phyloP scores from a whole-genome alignment of 2,329 filamentous ascomycete genomes.

The Penicillium sp. region DNA sequence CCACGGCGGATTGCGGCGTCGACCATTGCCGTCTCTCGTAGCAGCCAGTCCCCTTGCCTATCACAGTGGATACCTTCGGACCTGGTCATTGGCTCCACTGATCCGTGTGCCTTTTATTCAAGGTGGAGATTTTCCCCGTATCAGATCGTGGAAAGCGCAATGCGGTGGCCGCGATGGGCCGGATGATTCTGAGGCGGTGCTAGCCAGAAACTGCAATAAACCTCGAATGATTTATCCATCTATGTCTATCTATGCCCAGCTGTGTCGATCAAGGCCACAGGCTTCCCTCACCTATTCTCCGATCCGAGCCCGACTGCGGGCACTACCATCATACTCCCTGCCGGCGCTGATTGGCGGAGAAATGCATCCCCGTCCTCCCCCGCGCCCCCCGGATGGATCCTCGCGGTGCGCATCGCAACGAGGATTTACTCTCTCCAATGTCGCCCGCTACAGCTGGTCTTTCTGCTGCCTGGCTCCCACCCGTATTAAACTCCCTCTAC shows the following conservation, averaged over 20 bases:
- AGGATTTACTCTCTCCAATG: too few relatives aligned
- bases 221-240: too few relatives aligned
- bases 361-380: conserved; percentile 26
- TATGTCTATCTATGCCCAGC: too few relatives aligned
- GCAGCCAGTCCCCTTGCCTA: neutral
- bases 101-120: conserved; percentile 4
- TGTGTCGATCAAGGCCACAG: too few relatives aligned
- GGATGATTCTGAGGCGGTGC: too few relatives aligned
- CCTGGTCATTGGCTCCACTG: conserved; percentile 8
- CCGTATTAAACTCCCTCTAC: conserved; percentile 10
- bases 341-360: conserved; percentile 37
- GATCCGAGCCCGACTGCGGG: neutral
- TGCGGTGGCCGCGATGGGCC: too few relatives aligned
- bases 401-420: conserved; percentile 10
- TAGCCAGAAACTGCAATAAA: too few relatives aligned
- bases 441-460: conserved; percentile 4
- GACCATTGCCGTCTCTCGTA: neutral
- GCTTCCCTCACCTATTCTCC: too few relatives aligned
- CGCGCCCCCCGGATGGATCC: conserved; percentile 20
- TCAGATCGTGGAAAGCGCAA: too few relatives aligned
- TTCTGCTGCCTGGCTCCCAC: conserved; percentile 1
- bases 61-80: conserved; percentile 3
- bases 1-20: too few relatives aligned
- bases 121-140: conserved; percentile 22
- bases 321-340: too few relatives aligned